Base-by-base conservation (phyloP, 2,329 filamentous ascomycete genomes). In the Cercospora berteroae region DNA sequence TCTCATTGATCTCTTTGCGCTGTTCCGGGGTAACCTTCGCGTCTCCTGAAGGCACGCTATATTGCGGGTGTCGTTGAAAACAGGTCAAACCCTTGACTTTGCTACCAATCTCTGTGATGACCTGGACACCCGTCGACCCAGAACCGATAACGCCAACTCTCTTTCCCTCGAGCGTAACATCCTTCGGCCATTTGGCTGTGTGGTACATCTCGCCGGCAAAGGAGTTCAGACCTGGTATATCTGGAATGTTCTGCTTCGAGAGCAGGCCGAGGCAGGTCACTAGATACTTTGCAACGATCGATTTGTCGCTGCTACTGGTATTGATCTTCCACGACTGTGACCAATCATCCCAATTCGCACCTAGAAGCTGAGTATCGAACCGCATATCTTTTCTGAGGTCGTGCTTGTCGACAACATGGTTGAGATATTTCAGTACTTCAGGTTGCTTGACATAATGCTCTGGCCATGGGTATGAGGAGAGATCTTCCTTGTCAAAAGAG, bases 401-500 rank as follows among this genome's bases (percentile, higher is more conserved):
- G 60, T 70, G 64, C 63, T 67, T 69, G 18, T 69, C 69, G 18
- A 56, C 58, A 29, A 68, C 65, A 62, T 72, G 70, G 31, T 66
- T 67, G n/a, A 72, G 63, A 58, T 72, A 72, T 13, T 48, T 65
- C 20, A 72, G 62, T 1, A 72, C 70, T 20, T 83, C 78, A 0
- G 83, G 83, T 2, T 81, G 78, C 69, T 81, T 79, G 0, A 79
- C 80, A 67, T 84, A 83, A 9, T 76, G 72, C 8, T 79, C 72
- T 8, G 73, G 72, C 79, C 80, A 81, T 4, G 76, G 75, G 70
- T 78, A 80, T 1, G 33, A 76, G 16, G 69, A n/a, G 2, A 79
- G 67, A 33, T 76, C 74, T 27, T 79, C 76, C 27, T 72, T 69
- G 63, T 79, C 77, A 74, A 71, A 79, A n/a, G 75, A 77, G 65